Evolutionary conservation across 306 rosid genomes (phyloP).

Genomic region (Arachis hypogaea): DNA sequence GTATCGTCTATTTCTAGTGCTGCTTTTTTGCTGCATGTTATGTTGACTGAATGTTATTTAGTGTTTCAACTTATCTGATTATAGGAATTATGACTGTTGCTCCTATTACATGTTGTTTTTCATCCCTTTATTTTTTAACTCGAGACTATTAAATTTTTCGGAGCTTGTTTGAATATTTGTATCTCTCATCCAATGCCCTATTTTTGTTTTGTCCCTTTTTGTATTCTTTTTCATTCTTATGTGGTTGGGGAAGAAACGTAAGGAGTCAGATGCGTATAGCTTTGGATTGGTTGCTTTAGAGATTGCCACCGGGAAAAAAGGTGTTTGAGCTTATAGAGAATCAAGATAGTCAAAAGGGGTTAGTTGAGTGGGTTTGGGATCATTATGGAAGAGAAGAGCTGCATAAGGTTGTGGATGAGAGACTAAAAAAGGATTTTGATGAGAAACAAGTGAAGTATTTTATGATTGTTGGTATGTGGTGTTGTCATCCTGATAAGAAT

Average conservation of each 20-base stretch:
- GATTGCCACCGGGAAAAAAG: slow-evolving; percentile 34
- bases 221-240: too few relatives aligned
- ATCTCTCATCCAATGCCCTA: too few relatives aligned
- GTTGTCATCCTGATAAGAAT: slow-evolving; percentile 40
- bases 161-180: too few relatives aligned
- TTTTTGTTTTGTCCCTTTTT: too few relatives aligned
- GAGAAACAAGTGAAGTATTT: slow-evolving; percentile 35
- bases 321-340: background rate
- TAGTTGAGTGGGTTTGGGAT: slow-evolving; percentile 44
- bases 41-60: too few relatives aligned
- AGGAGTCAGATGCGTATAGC: slow-evolving; percentile 18
- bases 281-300: slow-evolving; percentile 38
- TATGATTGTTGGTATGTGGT: slow-evolving; percentile 40
- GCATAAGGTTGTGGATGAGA: slow-evolving; percentile 25
- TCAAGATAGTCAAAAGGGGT: background rate
- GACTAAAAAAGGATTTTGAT: background rate
- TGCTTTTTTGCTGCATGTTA: too few relatives aligned
- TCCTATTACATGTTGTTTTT: too few relatives aligned
- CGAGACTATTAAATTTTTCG: too few relatives aligned
- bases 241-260: background rate
- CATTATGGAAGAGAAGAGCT: slow-evolving; percentile 36
- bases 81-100: too few relatives aligned
- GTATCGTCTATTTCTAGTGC: too few relatives aligned
- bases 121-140: too few relatives aligned
- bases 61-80: too few relatives aligned